These are phyloP conservation scores for Neckera pumila DNA, from an alignment of 225 moss, liverwort and hornwort genomes.

Conservation along the genomic window DNA sequence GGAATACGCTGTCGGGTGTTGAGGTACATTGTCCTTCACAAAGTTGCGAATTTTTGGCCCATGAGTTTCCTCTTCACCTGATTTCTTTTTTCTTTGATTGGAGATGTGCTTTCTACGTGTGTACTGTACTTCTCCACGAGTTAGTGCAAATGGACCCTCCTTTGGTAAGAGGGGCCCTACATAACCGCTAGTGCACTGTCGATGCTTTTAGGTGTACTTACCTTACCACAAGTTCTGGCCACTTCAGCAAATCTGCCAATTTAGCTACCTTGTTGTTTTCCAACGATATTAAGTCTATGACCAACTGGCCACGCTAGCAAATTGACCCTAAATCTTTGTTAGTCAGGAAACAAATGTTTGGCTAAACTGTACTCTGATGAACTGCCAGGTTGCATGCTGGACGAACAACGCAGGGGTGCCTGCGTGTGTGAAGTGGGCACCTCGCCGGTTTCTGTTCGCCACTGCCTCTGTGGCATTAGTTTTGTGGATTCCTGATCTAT, in stretches of 20 bases:
- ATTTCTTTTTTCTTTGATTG: not conserved
- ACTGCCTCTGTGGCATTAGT: constrained; percentile 73
- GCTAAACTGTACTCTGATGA: not conserved
- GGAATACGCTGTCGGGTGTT: constrained; percentile 64
- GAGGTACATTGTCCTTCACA: constrained; percentile 38
- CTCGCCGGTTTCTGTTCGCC: constrained; percentile 87
- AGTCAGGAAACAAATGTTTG: not conserved
- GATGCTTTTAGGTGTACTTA: not conserved
- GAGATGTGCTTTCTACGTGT: not conserved
- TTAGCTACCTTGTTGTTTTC: not conserved
- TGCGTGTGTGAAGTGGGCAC: constrained; percentile 94
- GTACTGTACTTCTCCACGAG: not conserved
- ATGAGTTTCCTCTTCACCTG: not conserved
- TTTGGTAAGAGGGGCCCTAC: not conserved
- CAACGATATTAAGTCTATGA: not conserved
- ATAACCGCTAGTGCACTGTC: not conserved
- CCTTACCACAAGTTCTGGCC: not conserved
- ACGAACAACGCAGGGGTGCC: constrained; percentile 78
- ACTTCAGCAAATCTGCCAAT: not conserved
- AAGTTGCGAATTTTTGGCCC: not conserved
- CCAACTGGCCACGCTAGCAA: not conserved
- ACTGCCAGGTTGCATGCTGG: constrained; percentile 74
- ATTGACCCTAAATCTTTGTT: not conserved
- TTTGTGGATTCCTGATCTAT: constrained; percentile 84
- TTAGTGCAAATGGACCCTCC: not conserved